A percentile compares a stretch with the other conserved stretches of the same genome.
Evolutionary conservation across 768 basidiomycete genomes (phyloP).

Genomic region (Pleurotus salmoneostramineus): DNA sequence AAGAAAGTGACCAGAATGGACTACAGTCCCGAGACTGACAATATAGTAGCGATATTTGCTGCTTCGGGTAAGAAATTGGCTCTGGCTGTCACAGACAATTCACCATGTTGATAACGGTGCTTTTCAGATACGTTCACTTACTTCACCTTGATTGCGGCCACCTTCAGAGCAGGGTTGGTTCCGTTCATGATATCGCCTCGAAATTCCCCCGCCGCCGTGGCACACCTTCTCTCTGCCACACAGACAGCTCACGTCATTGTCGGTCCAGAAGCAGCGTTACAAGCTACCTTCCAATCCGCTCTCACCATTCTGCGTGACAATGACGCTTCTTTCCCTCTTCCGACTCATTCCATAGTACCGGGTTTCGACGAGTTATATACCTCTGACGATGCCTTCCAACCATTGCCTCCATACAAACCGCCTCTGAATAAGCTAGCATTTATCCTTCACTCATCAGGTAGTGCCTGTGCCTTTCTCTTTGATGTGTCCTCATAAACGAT

Average conservation of each 20-base stretch:
- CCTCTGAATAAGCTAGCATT: background rate
- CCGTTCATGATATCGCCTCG: conserved; percentile 28
- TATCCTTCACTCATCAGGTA: conserved; percentile 5
- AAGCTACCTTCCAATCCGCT: conserved; percentile 12
- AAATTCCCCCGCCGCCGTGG: conserved; percentile 38
- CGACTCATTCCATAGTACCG: conserved; percentile 13
- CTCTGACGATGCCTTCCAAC: background rate
- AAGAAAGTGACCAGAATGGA: background rate
- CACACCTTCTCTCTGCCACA: conserved; percentile 30
- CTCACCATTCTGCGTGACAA: conserved; percentile 13
- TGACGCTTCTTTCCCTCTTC: background rate
- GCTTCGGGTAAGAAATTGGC: conserved; percentile 10
- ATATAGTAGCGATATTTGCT: conserved; percentile 19
- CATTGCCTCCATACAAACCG: background rate
- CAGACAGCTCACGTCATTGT: conserved; percentile 17
- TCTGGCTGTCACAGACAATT: background rate
- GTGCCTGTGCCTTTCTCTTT: background rate
- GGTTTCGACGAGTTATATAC: conserved; percentile 15
- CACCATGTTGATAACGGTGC: background rate
- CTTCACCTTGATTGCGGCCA: conserved; percentile 24
- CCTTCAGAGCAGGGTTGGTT: conserved; percentile 29
- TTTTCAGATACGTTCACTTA: conserved; percentile 27
- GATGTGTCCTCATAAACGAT: background rate
- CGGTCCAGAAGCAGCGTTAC: conserved; percentile 19
- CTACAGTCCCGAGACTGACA: conserved; percentile 5